Evolutionary conservation across 345 rosid species (phyloP).

Genomic region (Heritiera fomes): DNA sequence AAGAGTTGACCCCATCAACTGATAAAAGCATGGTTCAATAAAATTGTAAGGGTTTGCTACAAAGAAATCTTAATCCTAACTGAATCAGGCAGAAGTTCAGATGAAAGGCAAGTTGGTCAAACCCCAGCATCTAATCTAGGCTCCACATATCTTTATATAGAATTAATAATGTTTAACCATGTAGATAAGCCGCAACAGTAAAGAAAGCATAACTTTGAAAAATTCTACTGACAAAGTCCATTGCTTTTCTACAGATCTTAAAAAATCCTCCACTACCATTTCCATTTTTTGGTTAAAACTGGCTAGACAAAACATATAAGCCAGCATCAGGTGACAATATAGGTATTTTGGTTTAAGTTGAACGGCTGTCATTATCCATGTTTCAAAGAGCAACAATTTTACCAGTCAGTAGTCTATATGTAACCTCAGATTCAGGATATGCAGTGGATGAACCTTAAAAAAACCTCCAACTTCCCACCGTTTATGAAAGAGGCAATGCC

Average conservation of each 20-base stretch:
- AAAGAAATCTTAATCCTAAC: neutral
- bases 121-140: neutral
- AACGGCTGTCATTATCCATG: neutral
- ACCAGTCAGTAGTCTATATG: neutral
- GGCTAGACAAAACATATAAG: neutral
- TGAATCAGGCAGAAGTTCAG: neutral
- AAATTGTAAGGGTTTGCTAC: neutral
- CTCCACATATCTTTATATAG: neutral
- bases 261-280: neutral
- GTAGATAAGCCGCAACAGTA: neutral
- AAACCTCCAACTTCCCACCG: neutral
- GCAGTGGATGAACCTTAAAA: neutral
- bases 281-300: constrained; percentile 3
- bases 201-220: neutral
- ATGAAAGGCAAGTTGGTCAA: neutral
- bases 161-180: neutral
- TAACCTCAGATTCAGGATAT: neutral
- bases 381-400: constrained; percentile 1
- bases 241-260: constrained; percentile 1
- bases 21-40: constrained; percentile 1
- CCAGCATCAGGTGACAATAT: neutral
- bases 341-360: neutral
- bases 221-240: neutral
- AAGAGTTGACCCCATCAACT: neutral
- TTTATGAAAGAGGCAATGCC: neutral